Conservation (phyloP, 495 filamentous ascomycete genomes). For the Bathelium albidoporum region DNA sequence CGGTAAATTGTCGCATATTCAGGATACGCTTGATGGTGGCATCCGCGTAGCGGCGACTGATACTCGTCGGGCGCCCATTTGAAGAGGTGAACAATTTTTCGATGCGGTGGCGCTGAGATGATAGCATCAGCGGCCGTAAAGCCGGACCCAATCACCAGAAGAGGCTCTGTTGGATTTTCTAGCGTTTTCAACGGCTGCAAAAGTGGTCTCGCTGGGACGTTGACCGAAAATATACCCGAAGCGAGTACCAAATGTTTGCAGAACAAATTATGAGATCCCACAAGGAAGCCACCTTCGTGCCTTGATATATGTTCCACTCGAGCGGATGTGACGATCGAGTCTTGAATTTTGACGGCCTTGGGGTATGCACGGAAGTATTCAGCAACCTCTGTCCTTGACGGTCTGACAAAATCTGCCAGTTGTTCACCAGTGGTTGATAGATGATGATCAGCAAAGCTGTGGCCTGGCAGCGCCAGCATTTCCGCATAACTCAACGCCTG, state of each 20-base stretch:
- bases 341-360: conserved; percentile 41
- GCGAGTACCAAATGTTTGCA: conserved; percentile 56
- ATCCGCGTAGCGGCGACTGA: conserved; percentile 50
- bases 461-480: conserved; percentile 55
- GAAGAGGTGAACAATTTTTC: conserved; percentile 52
- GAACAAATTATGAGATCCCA: conserved; percentile 42
- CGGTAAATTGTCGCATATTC: conserved; percentile 57
- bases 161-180: conserved; percentile 8
- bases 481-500: conserved; percentile 49
- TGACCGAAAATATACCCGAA: conserved; percentile 51
- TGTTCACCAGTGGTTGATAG: conserved; percentile 32
- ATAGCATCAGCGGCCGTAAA: conserved; percentile 58
- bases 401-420: conserved; percentile 46
- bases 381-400: conserved; percentile 48
- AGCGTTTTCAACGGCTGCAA: conserved; percentile 30
- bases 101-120: conserved; percentile 40
- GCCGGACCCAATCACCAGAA: conserved; percentile 52
- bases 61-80: conserved; percentile 49
- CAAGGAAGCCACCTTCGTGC: conserved; percentile 41
- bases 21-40: conserved; percentile 56
- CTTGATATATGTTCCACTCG: conserved; percentile 37
- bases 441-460: conserved; percentile 49
- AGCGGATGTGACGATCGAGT: conserved; percentile 39
- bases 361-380: conserved; percentile 51
- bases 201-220: conserved; percentile 43